phyloP scores from a whole-genome alignment of 78 protist genomes.

The Planoprotostelium fungivorum region DNA sequence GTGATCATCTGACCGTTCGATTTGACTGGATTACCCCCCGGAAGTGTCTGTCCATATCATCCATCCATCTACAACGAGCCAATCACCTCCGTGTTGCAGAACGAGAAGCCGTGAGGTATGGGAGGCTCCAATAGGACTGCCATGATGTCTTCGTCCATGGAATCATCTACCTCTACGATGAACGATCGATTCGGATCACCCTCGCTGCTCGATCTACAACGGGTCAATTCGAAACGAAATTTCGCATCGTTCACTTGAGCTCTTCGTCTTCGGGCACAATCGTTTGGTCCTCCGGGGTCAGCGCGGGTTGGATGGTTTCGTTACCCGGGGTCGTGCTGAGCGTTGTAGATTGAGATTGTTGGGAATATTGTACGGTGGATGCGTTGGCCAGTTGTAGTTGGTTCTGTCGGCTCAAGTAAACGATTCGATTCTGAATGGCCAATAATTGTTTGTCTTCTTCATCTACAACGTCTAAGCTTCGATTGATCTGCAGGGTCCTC shows the following conservation, averaged over 20 bases:
- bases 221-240: too few species aligned
- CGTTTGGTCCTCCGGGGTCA: neutral
- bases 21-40: conserved; percentile 21
- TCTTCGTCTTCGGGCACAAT: neutral
- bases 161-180: conserved; percentile 60
- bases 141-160: conserved; percentile 59
- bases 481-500: conserved; percentile 34
- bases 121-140: conserved; percentile 43
- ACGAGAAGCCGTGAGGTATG: conserved; percentile 30
- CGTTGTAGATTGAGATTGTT: neutral
- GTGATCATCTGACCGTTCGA: conserved; percentile 36
- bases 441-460: conserved; percentile 26
- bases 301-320: neutral
- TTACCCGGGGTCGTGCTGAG: neutral
- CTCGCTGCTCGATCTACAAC: too few species aligned
- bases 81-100: conserved; percentile 33
- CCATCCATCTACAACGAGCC: too few species aligned
- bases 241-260: neutral
- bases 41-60: conserved; percentile 2
- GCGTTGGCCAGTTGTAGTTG: conserved; percentile 13
- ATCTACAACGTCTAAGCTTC: conserved; percentile 40
- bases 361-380: neutral
- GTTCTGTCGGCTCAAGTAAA: conserved; percentile 12
- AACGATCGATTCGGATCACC: conserved; percentile 29
- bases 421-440: conserved; percentile 35